These are phyloP conservation scores for Penstemon eatonii DNA, from an alignment of 257 asterid species.

Conservation along the genomic window DNA sequence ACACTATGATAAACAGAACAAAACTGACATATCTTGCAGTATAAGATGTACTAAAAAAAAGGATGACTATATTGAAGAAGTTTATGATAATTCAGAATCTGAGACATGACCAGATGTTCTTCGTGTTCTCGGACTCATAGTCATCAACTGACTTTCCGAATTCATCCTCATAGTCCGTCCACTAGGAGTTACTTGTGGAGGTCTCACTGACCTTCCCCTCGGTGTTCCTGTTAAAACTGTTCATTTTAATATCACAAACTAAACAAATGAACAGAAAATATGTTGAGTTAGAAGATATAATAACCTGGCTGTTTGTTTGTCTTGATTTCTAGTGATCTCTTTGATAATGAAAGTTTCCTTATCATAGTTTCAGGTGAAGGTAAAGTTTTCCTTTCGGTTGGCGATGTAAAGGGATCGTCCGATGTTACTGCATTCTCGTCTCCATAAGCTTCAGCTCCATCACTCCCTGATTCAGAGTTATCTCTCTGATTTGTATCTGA, in stretches of 20 bases:
- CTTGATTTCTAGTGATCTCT: constrained; percentile 44
- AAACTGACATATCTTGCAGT: too few species aligned
- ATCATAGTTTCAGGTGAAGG: constrained; percentile 42
- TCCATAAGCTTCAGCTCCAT: constrained; percentile 46
- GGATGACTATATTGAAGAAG: too few species aligned
- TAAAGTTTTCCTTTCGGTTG: constrained; percentile 41
- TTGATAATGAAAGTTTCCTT: constrained; percentile 46
- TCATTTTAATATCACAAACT: too few species aligned
- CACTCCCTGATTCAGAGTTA: constrained; percentile 80
- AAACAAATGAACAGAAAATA: neutral
- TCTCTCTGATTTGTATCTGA: constrained; percentile 34
- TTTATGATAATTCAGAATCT: constrained; percentile 68
- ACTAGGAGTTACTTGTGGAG: constrained; percentile 51
- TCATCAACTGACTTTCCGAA: constrained; percentile 56
- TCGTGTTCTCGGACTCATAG: constrained; percentile 52
- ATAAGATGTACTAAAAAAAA: too few species aligned
- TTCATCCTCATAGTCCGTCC: constrained; percentile 59
- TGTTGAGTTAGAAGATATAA: neutral
- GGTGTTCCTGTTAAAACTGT: constrained; percentile 53
- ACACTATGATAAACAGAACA: too few species aligned
- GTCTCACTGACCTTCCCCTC: constrained; percentile 56
- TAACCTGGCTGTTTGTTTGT: constrained; percentile 60
- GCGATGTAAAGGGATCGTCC: constrained; percentile 54
- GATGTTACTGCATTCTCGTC: constrained; percentile 43
- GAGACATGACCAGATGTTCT: constrained; percentile 68